Percentiles rank a stretch among this genome's conserved stretches.
These are phyloP conservation scores for Eucalyptus fibrosa DNA, from an alignment of 345 rosid species.

Conservation along the genomic window DNA sequence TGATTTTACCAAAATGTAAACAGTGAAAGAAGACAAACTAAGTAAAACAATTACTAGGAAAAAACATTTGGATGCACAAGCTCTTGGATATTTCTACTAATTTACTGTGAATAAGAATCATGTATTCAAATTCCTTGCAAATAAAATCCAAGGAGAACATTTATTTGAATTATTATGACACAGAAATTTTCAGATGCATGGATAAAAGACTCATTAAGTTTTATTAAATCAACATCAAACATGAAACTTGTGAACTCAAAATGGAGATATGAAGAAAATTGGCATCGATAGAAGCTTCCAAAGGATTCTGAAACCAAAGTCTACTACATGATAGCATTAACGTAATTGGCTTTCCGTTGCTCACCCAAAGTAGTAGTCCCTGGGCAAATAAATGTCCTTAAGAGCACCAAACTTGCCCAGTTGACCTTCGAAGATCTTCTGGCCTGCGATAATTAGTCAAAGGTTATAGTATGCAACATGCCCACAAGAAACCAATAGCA, in stretches of 20 bases:
- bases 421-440: slow-evolving; percentile 73
- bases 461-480: not conserved
- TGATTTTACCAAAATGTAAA: not conserved
- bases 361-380: slow-evolving; percentile 89
- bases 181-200: not conserved
- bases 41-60: not conserved
- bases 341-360: not conserved
- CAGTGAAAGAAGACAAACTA: not conserved
- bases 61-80: not conserved
- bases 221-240: not conserved
- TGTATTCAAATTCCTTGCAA: not conserved
- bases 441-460: slow-evolving; percentile 31
- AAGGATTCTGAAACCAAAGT: not conserved
- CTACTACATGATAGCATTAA: not conserved
- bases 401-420: slow-evolving; percentile 79
- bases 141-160: not conserved
- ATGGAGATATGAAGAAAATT: not conserved
- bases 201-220: not conserved
- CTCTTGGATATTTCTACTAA: not conserved
- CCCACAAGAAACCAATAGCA: not conserved
- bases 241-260: not conserved
- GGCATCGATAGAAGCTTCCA: not conserved
- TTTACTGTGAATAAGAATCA: not conserved
- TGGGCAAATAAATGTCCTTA: slow-evolving; percentile 85
- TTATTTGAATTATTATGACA: not conserved